Base-by-base conservation (phyloP, 1,139 yeast species). In the Pichia norvegensis region DNA sequence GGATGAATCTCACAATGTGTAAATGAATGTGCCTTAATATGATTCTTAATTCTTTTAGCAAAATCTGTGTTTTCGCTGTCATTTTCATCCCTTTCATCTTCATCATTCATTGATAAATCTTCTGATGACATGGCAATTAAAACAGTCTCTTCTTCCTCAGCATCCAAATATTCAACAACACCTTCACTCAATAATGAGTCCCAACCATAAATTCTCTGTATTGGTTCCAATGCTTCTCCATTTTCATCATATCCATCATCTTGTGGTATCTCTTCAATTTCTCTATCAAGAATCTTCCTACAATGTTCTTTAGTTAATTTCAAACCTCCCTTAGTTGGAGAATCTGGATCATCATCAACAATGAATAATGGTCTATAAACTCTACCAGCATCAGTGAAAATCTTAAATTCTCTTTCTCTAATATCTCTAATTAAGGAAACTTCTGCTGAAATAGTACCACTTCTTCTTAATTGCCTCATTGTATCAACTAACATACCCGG, bases 1-100 rank as follows among this genome's bases (percentile, higher is more conserved):
- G 99, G 99, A 69, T 92, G 98, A 61, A 92, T 90, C 68, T 92
- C 99, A 76, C 98, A 92, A 68, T 92, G 99, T 0, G 99, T 92
- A 72, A 87, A 92, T 3, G 97, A 87, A 59, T 87, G 95, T 11
- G 62, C 49, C 41, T 55, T 55, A 29, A 59, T 55, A 54, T 71
- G 74, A 13, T 76, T 69, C 63, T 83, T 88, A 61, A 92, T 85
- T 69, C 98, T 81, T 66, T 83, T 82, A 31, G 95, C 95, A 4
- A 94, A 85, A 59, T 85, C 94, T 36, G 74, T 62, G 36, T 72
- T 73, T 42, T 70, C 73, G 41, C 70, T 67, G 44, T 63, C 67
- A 46, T 66, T 68, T 51, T 69, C 67, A 36, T 50, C 49, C 55
- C 74, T 71, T 43, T 76, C 71, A 36, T 75, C 77, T 45, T 74